phyloP scores from a whole-genome alignment of 371 early-diverging fungal species.

The Amoeboradix gromovi region DNA sequence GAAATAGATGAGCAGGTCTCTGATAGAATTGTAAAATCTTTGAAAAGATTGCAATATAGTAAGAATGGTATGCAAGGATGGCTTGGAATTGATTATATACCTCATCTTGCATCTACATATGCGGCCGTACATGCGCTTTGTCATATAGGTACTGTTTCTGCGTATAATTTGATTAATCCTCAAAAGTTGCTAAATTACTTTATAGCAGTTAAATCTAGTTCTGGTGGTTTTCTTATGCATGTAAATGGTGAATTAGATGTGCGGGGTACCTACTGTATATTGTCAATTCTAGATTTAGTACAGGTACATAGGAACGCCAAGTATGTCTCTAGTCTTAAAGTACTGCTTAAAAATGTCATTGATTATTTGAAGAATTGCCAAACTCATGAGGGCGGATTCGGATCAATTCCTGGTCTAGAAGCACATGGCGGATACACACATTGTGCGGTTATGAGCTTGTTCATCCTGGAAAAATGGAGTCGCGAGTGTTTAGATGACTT shows the following conservation, averaged over 20 bases:
- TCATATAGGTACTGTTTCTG: conserved; percentile 33
- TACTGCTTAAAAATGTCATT: background rate
- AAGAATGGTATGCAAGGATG: conserved; percentile 39
- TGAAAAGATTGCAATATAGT: background rate
- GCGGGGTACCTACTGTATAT: conserved; percentile 13
- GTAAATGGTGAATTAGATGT: conserved; percentile 77
- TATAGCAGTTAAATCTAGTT: conserved; percentile 42
- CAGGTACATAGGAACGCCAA: conserved; percentile 13
- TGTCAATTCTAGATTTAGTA: background rate
- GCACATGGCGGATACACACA: conserved; percentile 92
- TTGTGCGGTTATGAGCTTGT: conserved; percentile 68
- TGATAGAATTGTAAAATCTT: conserved; percentile 13
- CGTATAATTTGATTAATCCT: conserved; percentile 34
- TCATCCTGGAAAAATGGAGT: conserved; percentile 31
- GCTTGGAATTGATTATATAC: conserved; percentile 38
- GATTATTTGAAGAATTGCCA: conserved; percentile 25
- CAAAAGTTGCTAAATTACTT: conserved; percentile 35
- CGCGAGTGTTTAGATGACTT: conserved; percentile 27
- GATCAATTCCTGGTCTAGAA: conserved; percentile 54
- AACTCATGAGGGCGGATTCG: conserved; percentile 83
- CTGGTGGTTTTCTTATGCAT: conserved; percentile 72
- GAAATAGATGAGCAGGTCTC: conserved; percentile 11
- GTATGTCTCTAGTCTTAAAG: background rate
- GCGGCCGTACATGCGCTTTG: conserved; percentile 46
- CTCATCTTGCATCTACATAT: conserved; percentile 58